Conservation (phyloP, 331 rosid genomes). For the Phaseolus coccineus region DNA sequence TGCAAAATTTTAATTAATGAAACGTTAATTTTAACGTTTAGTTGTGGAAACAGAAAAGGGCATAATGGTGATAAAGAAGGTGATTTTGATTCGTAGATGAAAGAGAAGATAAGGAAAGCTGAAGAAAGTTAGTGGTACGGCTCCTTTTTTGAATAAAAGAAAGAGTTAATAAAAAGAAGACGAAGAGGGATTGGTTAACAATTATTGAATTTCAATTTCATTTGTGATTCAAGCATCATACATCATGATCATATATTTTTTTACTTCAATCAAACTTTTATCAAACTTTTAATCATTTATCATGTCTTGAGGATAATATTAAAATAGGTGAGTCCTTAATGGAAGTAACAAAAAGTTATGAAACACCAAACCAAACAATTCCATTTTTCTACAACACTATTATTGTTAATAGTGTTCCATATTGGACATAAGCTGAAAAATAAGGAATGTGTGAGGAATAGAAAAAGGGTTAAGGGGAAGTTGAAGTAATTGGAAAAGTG, state of each 20-base stretch:
- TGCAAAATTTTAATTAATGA: not conserved
- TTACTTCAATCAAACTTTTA: conserved; percentile 12
- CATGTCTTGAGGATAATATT: not conserved
- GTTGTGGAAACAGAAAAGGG: not conserved
- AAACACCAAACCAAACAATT: not conserved
- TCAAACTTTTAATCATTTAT: not conserved
- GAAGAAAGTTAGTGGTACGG: not conserved
- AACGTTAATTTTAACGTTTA: not conserved
- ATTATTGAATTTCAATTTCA: not conserved
- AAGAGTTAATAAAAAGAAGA: not conserved
- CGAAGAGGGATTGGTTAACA: not conserved
- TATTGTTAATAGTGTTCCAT: not conserved
- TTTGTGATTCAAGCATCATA: not conserved
- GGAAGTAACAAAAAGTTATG: not conserved
- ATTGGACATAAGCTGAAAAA: not conserved
- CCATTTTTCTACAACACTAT: not conserved
- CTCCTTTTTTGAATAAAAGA: not conserved
- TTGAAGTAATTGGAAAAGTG: not conserved
- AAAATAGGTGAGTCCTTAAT: not conserved
- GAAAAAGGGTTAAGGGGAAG: not conserved
- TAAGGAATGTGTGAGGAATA: not conserved
- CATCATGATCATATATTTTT: not conserved
- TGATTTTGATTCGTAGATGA: not conserved
- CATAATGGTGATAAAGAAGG: not conserved
- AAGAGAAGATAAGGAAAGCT: conserved; percentile 1